phyloP scores from a whole-genome alignment of 139 green algal genomes.

The Tetratostichococcus sp. region DNA sequence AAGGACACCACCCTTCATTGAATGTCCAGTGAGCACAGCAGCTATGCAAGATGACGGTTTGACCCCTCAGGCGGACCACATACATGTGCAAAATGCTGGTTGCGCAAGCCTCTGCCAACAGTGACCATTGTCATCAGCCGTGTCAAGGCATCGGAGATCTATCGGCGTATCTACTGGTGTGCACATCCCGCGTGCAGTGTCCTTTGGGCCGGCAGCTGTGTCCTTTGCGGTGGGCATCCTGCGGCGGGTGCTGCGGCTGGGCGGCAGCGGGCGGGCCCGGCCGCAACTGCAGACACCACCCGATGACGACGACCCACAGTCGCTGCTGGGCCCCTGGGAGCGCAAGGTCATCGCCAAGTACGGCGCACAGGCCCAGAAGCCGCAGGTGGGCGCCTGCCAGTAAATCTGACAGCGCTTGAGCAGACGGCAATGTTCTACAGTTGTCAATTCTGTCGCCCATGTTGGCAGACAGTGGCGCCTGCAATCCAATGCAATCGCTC shows the following conservation, averaged over 20 bases:
- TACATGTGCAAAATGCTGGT: no score
- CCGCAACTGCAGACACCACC: background rate
- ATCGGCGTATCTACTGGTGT: no score
- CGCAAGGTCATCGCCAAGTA: constrained; percentile 1
- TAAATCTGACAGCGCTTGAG: no score
- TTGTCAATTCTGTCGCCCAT: no score
- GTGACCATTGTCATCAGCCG: background rate
- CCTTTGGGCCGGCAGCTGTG: background rate
- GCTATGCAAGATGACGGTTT: no score
- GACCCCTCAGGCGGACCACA: no score
- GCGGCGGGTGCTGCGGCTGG: background rate
- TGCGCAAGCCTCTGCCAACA: no score
- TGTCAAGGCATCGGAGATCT: background rate
- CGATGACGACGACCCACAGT: background rate
- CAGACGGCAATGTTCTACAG: no score
- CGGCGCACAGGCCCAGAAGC: background rate
- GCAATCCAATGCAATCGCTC: no score
- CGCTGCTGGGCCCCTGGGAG: background rate
- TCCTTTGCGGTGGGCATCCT: background rate
- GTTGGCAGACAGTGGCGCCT: no score
- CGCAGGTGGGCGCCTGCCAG: background rate
- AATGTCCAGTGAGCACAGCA: no score
- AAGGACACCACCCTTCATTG: no score
- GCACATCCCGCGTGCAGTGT: background rate
- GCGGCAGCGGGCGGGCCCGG: background rate